Base-by-base conservation (phyloP, 208 protist species). In the Wallacemonas sp. region DNA sequence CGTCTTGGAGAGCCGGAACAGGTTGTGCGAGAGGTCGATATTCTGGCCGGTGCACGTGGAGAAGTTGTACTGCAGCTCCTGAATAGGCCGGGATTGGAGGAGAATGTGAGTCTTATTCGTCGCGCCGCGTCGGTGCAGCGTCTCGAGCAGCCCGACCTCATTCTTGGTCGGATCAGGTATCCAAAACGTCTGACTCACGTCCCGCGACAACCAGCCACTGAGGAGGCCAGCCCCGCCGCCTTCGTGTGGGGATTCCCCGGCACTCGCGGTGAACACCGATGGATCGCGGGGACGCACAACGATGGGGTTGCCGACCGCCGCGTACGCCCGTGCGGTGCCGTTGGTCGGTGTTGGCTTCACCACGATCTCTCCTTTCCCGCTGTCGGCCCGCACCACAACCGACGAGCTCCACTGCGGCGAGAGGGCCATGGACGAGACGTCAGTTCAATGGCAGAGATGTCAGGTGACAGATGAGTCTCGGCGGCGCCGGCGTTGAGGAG, bases 51-150 rank as follows among this genome's bases (percentile, higher is more conserved):
- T 84, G 66, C 80, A 81, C 13, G 81, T 88, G 46, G 79, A 88
- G 57, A 88, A 93, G 70, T 93, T 93, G 67, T 53, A 76, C 68
- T 88, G 81, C 53, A 93, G 62, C 71, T 93, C 83, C 37, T 73
- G 48, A 34, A 87, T 59, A 3, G 87, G 87, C 13, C 87, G 83
- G 33, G 74, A 80, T 58, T 91, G 81, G 37, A 93, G 67, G 24
- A 93, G 68, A 6, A 91, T 65, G 50, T 73, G 48, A n/a, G 72
- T 83, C 21, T 65, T 61, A 71, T 90, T 91, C 6, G 71, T 64
- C 0, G 65, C 42, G 13, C 80, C 84, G 5, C 84, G 83, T 3
- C 79, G 81, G 37, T 79, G 42, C 15, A 93, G 71, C 36, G 71
- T 59, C 71, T 93, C 83, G 12, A 93, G 68, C 32, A 93, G 53